These are phyloP conservation scores for Pseudogymnoascus sp. DNA, from an alignment of 2,329 filamentous ascomycete genomes.

Conservation along the genomic window DNA sequence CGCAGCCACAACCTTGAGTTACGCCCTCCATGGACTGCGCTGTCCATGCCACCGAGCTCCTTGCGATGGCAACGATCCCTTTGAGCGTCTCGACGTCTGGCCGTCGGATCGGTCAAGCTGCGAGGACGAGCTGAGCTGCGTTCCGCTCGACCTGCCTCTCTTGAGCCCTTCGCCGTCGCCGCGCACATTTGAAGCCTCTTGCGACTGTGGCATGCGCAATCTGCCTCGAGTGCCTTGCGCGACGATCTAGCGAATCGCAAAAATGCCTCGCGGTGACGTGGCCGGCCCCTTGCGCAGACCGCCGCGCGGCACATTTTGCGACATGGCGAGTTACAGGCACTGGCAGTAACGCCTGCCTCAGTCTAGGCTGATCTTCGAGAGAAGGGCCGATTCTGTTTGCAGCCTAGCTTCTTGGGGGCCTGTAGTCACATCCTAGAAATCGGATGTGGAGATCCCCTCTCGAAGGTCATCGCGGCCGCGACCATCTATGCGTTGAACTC, in stretches of 20 bases:
- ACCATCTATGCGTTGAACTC: too few relatives aligned
- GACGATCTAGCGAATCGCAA: slow-evolving; percentile 8
- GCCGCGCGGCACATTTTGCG: background rate
- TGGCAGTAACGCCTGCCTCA: background rate
- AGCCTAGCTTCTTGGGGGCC: too few relatives aligned
- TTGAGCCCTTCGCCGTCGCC: background rate
- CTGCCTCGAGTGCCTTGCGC: slow-evolving; percentile 1
- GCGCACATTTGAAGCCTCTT: background rate
- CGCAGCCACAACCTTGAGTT: background rate
- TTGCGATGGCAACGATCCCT: background rate
- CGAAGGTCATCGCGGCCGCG: background rate
- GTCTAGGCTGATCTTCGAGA: background rate
- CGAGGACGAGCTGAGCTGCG: background rate
- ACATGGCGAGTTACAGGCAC: background rate
- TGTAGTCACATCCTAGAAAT: too few relatives aligned
- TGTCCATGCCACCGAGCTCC: background rate
- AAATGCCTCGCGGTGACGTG: slow-evolving; percentile 10
- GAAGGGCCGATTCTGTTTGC: slow-evolving; percentile 9
- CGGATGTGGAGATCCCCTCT: slow-evolving; percentile 8
- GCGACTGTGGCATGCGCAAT: slow-evolving; percentile 2
- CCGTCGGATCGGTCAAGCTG: background rate
- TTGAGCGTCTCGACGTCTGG: background rate
- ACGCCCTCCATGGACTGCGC: background rate
- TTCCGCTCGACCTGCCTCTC: too few relatives aligned
- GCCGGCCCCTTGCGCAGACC: background rate